phyloP scores from a whole-genome alignment of 2,329 filamentous ascomycete genomes.

The Blastomyces emzantsi region DNA sequence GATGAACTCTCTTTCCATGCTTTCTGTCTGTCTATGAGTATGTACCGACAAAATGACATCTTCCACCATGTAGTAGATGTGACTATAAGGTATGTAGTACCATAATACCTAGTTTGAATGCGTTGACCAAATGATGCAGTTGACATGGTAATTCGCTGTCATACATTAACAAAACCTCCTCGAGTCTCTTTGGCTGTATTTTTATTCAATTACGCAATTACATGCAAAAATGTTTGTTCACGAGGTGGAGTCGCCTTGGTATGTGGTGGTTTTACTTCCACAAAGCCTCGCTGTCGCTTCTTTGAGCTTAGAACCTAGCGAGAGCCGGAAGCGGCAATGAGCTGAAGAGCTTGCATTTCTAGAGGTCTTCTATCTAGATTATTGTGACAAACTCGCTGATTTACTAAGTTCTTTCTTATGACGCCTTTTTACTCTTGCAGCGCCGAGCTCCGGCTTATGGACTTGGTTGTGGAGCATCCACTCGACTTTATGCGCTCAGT shows the following conservation, averaged over 20 bases:
- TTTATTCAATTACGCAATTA: background rate
- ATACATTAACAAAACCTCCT: background rate
- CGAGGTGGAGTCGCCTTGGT: background rate
- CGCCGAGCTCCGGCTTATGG: background rate
- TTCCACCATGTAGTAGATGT: background rate
- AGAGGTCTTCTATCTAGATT: background rate
- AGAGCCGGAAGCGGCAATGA: background rate
- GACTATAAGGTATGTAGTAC: background rate
- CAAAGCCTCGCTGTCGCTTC: background rate
- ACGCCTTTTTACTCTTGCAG: background rate
- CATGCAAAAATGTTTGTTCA: background rate
- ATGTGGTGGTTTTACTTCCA: background rate
- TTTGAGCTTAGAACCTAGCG: background rate
- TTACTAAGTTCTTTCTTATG: background rate
- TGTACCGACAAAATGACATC: background rate
- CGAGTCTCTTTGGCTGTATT: background rate
- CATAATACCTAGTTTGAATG: too few species aligned
- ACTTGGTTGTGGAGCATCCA: background rate
- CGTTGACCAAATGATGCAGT: background rate
- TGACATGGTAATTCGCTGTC: background rate
- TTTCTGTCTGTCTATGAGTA: background rate
- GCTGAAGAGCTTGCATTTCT: background rate
- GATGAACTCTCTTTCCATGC: background rate
- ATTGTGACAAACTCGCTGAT: background rate
- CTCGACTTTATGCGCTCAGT: background rate